Percentiles rank a stretch among this genome's conserved stretches.
phyloP scores from a whole-genome alignment of 192 early-diverging fungal genomes.

The Rhizophagus clarus region DNA sequence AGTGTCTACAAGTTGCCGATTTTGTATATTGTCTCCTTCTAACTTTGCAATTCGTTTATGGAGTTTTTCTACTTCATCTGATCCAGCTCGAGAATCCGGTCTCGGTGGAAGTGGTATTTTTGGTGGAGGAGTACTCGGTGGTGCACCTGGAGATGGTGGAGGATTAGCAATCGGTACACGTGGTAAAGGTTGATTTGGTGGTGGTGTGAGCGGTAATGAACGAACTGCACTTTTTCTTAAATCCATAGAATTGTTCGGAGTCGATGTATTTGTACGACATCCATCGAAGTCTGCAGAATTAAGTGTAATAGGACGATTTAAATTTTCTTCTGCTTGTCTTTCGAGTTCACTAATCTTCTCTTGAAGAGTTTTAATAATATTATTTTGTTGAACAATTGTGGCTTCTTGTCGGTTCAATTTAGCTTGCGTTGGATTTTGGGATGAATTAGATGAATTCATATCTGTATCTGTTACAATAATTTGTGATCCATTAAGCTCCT shows the following conservation, averaged over 20 bases:
- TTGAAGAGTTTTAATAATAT: conserved; percentile 25
- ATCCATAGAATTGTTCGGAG: neutral
- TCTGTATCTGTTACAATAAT: neutral
- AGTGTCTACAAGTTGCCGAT: conserved; percentile 35
- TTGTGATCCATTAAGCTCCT: neutral
- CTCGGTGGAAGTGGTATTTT: neutral
- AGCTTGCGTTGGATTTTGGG: neutral
- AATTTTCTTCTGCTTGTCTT: neutral
- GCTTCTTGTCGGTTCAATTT: conserved; percentile 11
- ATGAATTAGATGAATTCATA: conserved; percentile 2
- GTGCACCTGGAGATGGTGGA: too few species aligned
- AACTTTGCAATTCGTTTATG: conserved; percentile 42
- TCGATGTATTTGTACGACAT: neutral
- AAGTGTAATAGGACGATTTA: neutral
- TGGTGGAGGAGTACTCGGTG: neutral
- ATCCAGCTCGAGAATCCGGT: neutral
- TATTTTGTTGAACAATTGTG: conserved; percentile 19
- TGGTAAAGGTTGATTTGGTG: conserved; percentile 23
- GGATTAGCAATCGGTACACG: too few species aligned
- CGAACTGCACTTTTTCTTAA: neutral
- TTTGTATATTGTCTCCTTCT: conserved; percentile 41
- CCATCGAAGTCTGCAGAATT: neutral
- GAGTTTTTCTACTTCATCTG: conserved; percentile 28
- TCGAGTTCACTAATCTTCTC: conserved; percentile 12
- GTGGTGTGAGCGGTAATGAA: conserved; percentile 1